Evolutionary conservation across 805 yeast species (phyloP).

Genomic region (Lipomyces lipofer): DNA sequence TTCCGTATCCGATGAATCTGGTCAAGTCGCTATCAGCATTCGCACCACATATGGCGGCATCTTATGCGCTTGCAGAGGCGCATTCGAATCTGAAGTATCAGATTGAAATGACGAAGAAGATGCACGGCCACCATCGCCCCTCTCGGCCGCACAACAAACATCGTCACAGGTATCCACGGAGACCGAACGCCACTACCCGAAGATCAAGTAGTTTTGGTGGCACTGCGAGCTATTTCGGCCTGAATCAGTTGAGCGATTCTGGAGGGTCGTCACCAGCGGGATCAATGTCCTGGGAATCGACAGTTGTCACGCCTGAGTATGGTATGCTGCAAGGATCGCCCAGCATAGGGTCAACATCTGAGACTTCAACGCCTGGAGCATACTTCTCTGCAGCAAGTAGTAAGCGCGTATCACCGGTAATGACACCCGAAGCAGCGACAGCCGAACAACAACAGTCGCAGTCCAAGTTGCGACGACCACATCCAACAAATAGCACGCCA

Average conservation of each 20-base stretch:
- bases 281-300: slow-evolving; percentile 15
- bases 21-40: slow-evolving; percentile 31
- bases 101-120: slow-evolving; percentile 24
- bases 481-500: not conserved
- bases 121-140: not conserved
- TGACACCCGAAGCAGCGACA: slow-evolving; percentile 6
- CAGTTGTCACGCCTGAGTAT: not conserved
- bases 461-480: not conserved
- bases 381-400: slow-evolving; percentile 8
- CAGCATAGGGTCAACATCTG: not conserved
- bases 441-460: not conserved
- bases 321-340: not conserved
- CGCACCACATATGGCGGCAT: slow-evolving; percentile 39
- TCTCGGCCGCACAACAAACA: not conserved
- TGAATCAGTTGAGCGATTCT: slow-evolving; percentile 9
- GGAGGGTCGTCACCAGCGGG: slow-evolving; percentile 4
- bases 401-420: slow-evolving; percentile 1
- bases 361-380: slow-evolving; percentile 6
- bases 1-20: slow-evolving; percentile 38
- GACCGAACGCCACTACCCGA: slow-evolving; percentile 1
- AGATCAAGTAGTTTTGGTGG: not conserved
- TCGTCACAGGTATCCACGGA: slow-evolving; percentile 3
- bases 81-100: slow-evolving; percentile 34
- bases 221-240: slow-evolving; percentile 10
- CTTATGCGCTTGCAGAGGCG: slow-evolving; percentile 35